Evolutionary conservation across 306 rosid species (phyloP).

Genomic region (Cicer judaicum): DNA sequence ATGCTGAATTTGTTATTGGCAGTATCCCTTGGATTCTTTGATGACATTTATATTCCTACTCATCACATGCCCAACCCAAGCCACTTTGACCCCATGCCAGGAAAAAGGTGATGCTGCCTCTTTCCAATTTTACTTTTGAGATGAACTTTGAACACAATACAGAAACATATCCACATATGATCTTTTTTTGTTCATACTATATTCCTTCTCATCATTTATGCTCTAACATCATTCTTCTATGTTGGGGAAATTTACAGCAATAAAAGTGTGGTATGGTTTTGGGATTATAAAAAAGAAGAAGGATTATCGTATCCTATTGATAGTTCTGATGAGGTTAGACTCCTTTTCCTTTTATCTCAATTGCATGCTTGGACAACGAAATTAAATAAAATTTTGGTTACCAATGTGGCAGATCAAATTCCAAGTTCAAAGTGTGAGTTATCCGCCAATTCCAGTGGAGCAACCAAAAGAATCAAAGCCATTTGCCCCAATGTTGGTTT

Average conservation of each 20-base stretch:
- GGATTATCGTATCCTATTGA: conserved; percentile 49
- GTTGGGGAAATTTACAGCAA: conserved; percentile 51
- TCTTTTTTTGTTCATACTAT: conserved; percentile 12
- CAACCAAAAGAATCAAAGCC: conserved; percentile 73
- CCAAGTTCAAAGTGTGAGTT: conserved; percentile 62
- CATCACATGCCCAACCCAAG: conserved; percentile 66
- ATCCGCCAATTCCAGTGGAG: conserved; percentile 72
- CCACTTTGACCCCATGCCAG: conserved; percentile 36
- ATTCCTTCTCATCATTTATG: conserved; percentile 1
- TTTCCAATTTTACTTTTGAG: conserved; percentile 22
- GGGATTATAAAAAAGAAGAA: conserved; percentile 53
- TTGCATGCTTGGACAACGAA: conserved; percentile 29
- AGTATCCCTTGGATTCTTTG: conserved; percentile 89
- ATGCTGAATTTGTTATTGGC: conserved; percentile 49
- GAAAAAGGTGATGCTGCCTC: conserved; percentile 53
- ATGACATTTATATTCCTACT: conserved; percentile 70
- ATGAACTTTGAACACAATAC: neutral
- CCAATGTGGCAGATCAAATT: conserved; percentile 60
- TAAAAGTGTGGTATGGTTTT: conserved; percentile 57
- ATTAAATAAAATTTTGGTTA: conserved; percentile 38
- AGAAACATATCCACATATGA: conserved; percentile 8
- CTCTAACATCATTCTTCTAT: conserved; percentile 21
- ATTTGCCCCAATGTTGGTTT: conserved; percentile 77
- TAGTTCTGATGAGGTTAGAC: conserved; percentile 60
- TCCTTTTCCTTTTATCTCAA: conserved; percentile 35